Evolutionary conservation across 208 protist genomes (phyloP), one percentile per base, ranked within the genome.

Genomic region (Wallacemonas rigidus): DNA sequence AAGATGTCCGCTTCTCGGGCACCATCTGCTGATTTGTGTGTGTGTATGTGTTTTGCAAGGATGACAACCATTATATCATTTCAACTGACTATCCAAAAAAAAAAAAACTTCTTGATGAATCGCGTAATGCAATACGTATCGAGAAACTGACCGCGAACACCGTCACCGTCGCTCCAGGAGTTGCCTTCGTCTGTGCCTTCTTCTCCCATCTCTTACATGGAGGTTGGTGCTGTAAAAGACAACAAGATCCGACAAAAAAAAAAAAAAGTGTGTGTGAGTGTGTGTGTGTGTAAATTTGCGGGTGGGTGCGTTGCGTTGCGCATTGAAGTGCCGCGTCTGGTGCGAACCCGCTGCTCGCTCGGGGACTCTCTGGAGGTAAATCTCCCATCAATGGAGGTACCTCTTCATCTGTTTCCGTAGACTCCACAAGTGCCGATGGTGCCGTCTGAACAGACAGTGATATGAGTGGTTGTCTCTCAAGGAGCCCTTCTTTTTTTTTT

Each of bases 341-440:
- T 1, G 55, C n/a, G 55, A 60, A 60, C 55, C 17, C 7, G 8
- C 14, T 6, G 45, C 35, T 45, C 4, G 2, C 53, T 51, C 56
- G 56, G 56, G 56, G 56, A 62, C 56, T 62, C 56, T 62, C 56
- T 62, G 56, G 56, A 62, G 6, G 56, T 41, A 15, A 43, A 44
- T 62, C 56, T 62, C 56, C 56, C 56, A 62, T 62, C 56, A 40
- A 62, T 62, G 56, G 56, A 43, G 56, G 3, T 15, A 41, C 43
- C 6, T 62, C 56, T 62, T 62, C 56, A 62, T 62, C 72, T 64
- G 74, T 84, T 83, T 60, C 74, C 68, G 79, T 60, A 87, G 79
- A 87, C 53, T 26, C 26, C 26, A 26, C 26, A 26, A 26, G 26
- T 26, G 26, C 26, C 26, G 26, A 26, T 26, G 26, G 26, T 26